A percentile compares a stretch with the other conserved stretches of the same genome.
phyloP scores from a whole-genome alignment of 352 stramenopile genomes.

The Phytophthora sojae region DNA sequence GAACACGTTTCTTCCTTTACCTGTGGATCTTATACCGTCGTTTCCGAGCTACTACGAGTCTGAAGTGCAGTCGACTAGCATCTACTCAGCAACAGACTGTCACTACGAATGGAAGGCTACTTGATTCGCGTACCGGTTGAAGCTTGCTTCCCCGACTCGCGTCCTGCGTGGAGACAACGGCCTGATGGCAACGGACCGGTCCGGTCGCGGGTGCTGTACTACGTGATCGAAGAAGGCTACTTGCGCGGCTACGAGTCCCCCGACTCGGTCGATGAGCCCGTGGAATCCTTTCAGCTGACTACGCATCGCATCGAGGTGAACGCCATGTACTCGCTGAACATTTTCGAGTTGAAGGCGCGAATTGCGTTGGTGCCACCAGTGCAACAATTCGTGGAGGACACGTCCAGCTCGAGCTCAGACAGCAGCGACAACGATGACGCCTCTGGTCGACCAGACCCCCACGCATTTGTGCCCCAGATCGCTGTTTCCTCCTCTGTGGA shows the following conservation, averaged over 20 bases:
- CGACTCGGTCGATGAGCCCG: slow-evolving; percentile 38
- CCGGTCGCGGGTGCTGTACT: slow-evolving; percentile 61
- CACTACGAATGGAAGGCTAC: slow-evolving; percentile 66
- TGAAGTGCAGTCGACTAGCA: not conserved
- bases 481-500: slow-evolving; percentile 4
- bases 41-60: not conserved
- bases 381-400: slow-evolving; percentile 32
- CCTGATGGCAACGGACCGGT: slow-evolving; percentile 16
- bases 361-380: slow-evolving; percentile 10
- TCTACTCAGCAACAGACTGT: not conserved
- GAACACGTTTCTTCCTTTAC: not conserved
- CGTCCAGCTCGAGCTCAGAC: slow-evolving; percentile 37
- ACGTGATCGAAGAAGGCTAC: slow-evolving; percentile 70
- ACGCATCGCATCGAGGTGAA: slow-evolving; percentile 67
- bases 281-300: slow-evolving; percentile 73
- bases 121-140: slow-evolving; percentile 68
- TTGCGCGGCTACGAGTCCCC: slow-evolving; percentile 58
- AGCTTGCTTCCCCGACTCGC: slow-evolving; percentile 32
- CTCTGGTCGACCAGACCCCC: not conserved
- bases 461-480: slow-evolving; percentile 6
- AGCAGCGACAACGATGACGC: slow-evolving; percentile 36
- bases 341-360: slow-evolving; percentile 65
- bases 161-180: slow-evolving; percentile 31
- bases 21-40: slow-evolving; percentile 11
- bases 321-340: slow-evolving; percentile 65